Conservation (phyloP, 306 rosid species). For the Acmispon strigosus region DNA sequence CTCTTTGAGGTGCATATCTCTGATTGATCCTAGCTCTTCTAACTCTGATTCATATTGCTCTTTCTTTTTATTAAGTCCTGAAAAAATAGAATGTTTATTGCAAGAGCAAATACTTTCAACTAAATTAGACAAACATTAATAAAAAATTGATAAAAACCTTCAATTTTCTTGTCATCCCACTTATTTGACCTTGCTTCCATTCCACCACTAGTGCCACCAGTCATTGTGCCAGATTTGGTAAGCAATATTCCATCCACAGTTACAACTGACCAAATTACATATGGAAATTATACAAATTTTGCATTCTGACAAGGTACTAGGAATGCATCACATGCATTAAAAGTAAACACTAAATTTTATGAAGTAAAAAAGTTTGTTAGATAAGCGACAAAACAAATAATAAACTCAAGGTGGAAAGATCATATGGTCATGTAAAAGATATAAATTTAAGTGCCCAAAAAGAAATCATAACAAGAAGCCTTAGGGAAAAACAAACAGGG, state of each 20-base stretch:
- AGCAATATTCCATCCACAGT: constrained; percentile 94
- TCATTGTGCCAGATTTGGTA: constrained; percentile 97
- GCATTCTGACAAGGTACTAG: constrained; percentile 4
- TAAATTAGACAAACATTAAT: neutral
- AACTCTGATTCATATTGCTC: constrained; percentile 80
- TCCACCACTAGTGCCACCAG: constrained; percentile 99
- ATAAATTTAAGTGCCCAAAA: neutral
- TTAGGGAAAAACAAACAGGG: neutral
- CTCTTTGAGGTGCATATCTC: constrained; percentile 97
- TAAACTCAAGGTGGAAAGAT: neutral
- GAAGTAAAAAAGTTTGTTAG: neutral
- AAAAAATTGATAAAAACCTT: constrained; percentile 46
- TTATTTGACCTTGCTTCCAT: constrained; percentile 98
- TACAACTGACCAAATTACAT: constrained; percentile 61
- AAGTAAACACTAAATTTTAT: neutral
- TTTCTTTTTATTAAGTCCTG: constrained; percentile 70
- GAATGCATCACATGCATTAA: neutral
- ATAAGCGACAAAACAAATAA: neutral
- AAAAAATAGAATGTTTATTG: constrained; percentile 19
- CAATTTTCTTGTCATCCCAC: constrained; percentile 98
- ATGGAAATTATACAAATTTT: neutral
- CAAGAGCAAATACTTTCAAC: constrained; percentile 15
- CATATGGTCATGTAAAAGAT: neutral
- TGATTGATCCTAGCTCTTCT: constrained; percentile 85
- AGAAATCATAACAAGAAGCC: constrained; percentile 3